A percentile compares a stretch with the other conserved stretches of the same genome.
Conservation (phyloP, 306 rosid species). For the Ammopiptanthus mongolicus region DNA sequence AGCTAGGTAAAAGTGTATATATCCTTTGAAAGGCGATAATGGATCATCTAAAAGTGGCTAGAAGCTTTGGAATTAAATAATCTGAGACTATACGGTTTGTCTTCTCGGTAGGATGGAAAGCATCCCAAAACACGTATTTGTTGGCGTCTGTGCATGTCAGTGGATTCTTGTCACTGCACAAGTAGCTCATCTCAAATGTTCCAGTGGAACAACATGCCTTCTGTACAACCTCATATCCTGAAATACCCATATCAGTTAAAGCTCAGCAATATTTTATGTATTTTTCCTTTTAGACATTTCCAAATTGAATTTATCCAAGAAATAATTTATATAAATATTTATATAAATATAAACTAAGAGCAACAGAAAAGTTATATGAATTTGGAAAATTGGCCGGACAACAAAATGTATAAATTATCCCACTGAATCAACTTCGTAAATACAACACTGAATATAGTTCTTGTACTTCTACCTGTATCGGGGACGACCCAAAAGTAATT, state of each 20-base stretch:
- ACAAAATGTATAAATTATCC: no score
- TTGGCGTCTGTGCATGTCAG: constrained; percentile 29
- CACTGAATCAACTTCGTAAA: no score
- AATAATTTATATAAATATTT: no score
- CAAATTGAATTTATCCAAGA: not conserved
- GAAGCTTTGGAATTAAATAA: constrained; percentile 16
- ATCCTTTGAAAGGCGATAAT: not conserved
- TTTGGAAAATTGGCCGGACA: no score
- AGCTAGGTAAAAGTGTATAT: not conserved
- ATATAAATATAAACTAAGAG: not conserved
- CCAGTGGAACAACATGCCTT: constrained; percentile 39
- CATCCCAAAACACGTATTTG: constrained; percentile 45
- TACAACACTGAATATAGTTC: not conserved
- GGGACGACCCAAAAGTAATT: no score
- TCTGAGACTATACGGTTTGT: constrained; percentile 21
- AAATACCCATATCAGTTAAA: not conserved
- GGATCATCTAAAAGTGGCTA: constrained; percentile 12
- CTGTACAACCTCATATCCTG: constrained; percentile 30
- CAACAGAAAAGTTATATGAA: no score
- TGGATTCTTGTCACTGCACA: constrained; percentile 32
- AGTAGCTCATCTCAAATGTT: constrained; percentile 39
- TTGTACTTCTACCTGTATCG: no score
- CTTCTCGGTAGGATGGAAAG: constrained; percentile 39
- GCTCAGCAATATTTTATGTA: not conserved
- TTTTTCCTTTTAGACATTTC: no score